These are phyloP conservation scores for Arthrobotrys musiformis DNA, from an alignment of 2,329 filamentous ascomycete genomes.

Conservation along the genomic window DNA sequence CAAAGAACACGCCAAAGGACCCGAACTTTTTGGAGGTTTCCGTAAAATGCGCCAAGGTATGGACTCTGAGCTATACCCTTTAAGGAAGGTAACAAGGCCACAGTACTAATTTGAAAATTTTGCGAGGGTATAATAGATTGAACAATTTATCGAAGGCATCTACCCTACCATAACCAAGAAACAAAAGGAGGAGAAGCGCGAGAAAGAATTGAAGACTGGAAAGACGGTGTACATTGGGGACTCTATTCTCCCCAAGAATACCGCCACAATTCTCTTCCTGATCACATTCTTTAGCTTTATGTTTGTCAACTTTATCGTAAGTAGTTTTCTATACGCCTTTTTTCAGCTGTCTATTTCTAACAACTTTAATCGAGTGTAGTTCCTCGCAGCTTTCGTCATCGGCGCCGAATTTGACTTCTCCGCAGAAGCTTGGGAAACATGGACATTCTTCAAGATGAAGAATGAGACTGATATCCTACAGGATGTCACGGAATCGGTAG, in stretches of 20 bases:
- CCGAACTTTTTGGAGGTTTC: slow-evolving; percentile 94
- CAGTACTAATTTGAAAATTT: not conserved
- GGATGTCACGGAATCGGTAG: slow-evolving; percentile 1
- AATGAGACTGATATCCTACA: slow-evolving; percentile 8
- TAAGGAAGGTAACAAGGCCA: slow-evolving; percentile 40
- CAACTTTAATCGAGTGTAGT: not conserved
- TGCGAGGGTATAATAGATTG: slow-evolving; percentile 71
- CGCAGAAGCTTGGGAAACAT: slow-evolving; percentile 19
- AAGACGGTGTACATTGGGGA: slow-evolving; percentile 62
- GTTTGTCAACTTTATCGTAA: slow-evolving; percentile 41
- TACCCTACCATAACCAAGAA: slow-evolving; percentile 74
- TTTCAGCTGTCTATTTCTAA: too few relatives aligned
- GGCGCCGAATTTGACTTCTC: slow-evolving; percentile 46
- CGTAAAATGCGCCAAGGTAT: slow-evolving; percentile 84
- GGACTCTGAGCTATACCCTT: slow-evolving; percentile 11
- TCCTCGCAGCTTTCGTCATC: slow-evolving; percentile 38
- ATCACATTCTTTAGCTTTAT: slow-evolving; percentile 18
- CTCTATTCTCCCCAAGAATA: slow-evolving; percentile 70
- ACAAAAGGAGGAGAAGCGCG: slow-evolving; percentile 62
- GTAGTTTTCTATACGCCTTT: too few relatives aligned
- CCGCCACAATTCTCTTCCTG: slow-evolving; percentile 79
- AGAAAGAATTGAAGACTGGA: slow-evolving; percentile 63
- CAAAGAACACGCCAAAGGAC: slow-evolving; percentile 93
- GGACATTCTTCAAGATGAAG: slow-evolving; percentile 24
- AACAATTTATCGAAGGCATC: slow-evolving; percentile 93